Evolutionary conservation across 192 early-diverging fungal genomes (phyloP).

Genomic region (Anaeromyces robustus): DNA sequence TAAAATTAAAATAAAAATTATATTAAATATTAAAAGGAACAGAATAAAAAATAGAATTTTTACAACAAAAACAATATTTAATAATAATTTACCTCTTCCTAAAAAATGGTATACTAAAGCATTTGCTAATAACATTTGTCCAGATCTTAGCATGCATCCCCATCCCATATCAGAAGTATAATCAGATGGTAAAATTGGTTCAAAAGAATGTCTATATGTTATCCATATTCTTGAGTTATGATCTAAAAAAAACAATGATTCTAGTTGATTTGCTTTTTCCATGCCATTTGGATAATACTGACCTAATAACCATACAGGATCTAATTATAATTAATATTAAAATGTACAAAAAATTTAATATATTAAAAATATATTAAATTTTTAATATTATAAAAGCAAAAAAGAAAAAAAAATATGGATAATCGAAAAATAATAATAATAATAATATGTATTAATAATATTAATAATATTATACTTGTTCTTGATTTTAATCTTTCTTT

Average conservation of each 20-base stretch:
- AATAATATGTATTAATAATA: neutral
- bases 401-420: no score
- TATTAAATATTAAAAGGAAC: neutral
- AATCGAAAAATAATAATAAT: no score
- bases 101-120: conserved; percentile 58
- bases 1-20: no score
- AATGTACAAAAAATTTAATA: no score
- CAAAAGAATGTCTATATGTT: conserved; percentile 80
- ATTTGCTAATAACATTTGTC: conserved; percentile 83
- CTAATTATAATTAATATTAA: neutral
- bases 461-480: neutral
- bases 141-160: conserved; percentile 92
- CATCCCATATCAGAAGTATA: conserved; percentile 76
- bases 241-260: conserved; percentile 49
- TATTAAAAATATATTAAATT: no score
- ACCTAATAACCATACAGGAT: neutral
- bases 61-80: neutral
- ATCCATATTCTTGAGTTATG: conserved; percentile 77
- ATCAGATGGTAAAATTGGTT: conserved; percentile 55
- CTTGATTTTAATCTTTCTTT: neutral
- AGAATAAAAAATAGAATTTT: neutral
- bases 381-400: no score
- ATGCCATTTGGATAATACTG: neutral
- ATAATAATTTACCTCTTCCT: conserved; percentile 41
- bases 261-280: neutral